A percentile compares a stretch with the other conserved stretches of the same genome.
These are phyloP conservation scores for Aspergillus quadricinctus DNA, from an alignment of 2,329 filamentous ascomycete genomes.

Conservation along the genomic window DNA sequence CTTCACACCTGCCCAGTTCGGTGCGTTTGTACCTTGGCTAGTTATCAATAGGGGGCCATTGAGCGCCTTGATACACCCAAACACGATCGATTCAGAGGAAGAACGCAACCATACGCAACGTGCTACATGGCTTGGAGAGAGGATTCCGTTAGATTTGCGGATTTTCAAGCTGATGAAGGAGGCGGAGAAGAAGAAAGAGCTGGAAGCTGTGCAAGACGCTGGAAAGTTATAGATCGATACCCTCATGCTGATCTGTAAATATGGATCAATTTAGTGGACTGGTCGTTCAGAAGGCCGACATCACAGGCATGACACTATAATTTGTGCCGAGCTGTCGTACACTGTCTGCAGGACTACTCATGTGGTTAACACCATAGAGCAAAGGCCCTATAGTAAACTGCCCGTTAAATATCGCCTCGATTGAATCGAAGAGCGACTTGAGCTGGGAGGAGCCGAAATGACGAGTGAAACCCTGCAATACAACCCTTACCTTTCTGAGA, in stretches of 20 bases:
- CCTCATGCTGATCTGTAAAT: not conserved
- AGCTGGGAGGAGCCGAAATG: not conserved
- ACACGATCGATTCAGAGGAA: constrained; percentile 55
- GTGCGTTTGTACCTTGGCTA: constrained; percentile 82
- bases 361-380: not conserved
- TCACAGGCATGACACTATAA: too few relatives aligned
- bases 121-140: constrained; percentile 44
- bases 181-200: constrained; percentile 16
- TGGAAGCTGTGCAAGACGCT: constrained; percentile 6
- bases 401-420: not conserved
- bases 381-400: not conserved
- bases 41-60: constrained; percentile 76
- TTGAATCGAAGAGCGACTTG: not conserved
- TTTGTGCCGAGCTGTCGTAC: not conserved
- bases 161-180: constrained; percentile 32
- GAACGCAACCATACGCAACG: constrained; percentile 47
- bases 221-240: not conserved
- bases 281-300: not conserved
- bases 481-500: not conserved
- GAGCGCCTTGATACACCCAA: constrained; percentile 76
- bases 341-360: not conserved
- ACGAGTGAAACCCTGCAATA: not conserved
- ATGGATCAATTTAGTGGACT: not conserved
- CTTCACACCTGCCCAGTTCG: constrained; percentile 81
- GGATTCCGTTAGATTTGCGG: constrained; percentile 41